These are phyloP conservation scores for Fusarium sp. DNA, from an alignment of 2,329 filamentous ascomycete species.

Conservation along the genomic window DNA sequence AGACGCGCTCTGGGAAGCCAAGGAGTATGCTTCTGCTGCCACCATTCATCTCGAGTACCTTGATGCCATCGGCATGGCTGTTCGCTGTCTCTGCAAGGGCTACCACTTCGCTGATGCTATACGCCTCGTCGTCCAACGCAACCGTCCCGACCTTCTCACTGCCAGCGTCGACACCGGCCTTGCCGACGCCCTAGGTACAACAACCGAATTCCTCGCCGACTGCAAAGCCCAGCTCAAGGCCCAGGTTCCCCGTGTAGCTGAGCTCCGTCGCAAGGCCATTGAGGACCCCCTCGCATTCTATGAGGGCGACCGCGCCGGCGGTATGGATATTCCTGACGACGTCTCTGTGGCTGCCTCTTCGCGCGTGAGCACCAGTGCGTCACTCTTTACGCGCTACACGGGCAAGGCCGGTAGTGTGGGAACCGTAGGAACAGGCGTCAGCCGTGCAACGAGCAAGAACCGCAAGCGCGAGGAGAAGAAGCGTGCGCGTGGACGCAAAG, in stretches of 20 bases:
- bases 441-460: constrained; percentile 86
- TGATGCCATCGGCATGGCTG: constrained; percentile 72
- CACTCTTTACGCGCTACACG: constrained; percentile 92
- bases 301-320: constrained; percentile 74
- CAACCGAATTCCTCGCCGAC: constrained; percentile 91
- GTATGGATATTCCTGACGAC: constrained; percentile 85
- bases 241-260: constrained; percentile 85
- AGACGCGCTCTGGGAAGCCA: constrained; percentile 81
- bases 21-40: constrained; percentile 83
- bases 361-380: constrained; percentile 81
- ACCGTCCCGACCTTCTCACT: constrained; percentile 68
- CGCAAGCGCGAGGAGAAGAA: constrained; percentile 92
- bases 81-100: constrained; percentile 84
- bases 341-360: constrained; percentile 87
- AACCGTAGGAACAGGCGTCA: constrained; percentile 76
- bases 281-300: constrained; percentile 90
- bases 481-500: constrained; percentile 92
- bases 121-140: constrained; percentile 72
- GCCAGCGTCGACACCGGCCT: constrained; percentile 80
- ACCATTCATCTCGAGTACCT: constrained; percentile 85
- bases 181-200: constrained; percentile 79
- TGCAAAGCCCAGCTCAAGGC: constrained; percentile 85
- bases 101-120: constrained; percentile 91
- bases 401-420: constrained; percentile 70
- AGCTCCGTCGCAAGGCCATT: constrained; percentile 81